Percentiles rank a stretch among this genome's conserved stretches.
These are phyloP conservation scores for Scheffersomyces segobiensis DNA, from an alignment of 1,139 yeast genomes.

Conservation along the genomic window DNA sequence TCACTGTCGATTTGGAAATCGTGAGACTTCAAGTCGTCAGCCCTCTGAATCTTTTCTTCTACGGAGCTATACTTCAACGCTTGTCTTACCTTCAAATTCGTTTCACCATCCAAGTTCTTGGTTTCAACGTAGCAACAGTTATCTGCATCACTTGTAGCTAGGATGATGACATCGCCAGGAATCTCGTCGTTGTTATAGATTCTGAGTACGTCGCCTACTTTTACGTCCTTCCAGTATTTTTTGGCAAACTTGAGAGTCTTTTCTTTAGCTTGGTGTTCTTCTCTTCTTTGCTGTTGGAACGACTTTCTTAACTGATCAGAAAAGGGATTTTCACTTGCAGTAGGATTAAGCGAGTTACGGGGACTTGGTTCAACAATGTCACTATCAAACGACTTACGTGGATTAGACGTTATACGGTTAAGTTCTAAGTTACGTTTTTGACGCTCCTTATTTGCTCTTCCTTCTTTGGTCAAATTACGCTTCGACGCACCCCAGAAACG, in stretches of 20 bases:
- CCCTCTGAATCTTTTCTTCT: constrained; percentile 33
- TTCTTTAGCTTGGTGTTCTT: constrained; percentile 3
- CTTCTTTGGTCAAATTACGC: constrained; percentile 37
- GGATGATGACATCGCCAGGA: constrained; percentile 55
- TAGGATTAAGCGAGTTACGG: constrained; percentile 4
- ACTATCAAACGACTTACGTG: constrained; percentile 39
- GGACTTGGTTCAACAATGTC: constrained; percentile 13
- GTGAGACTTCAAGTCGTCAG: constrained; percentile 44
- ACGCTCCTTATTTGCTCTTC: constrained; percentile 33
- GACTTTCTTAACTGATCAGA: constrained; percentile 22
- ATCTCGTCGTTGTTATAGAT: constrained; percentile 57
- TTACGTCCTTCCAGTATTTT: constrained; percentile 54
- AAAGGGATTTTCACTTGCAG: constrained; percentile 20
- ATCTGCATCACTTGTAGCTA: constrained; percentile 55
- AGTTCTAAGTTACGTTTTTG: constrained; percentile 14
- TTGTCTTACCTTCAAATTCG: constrained; percentile 55
- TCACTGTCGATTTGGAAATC: constrained; percentile 51
- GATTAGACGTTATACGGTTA: constrained; percentile 6
- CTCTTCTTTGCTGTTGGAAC: constrained; percentile 15
- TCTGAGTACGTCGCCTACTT: constrained; percentile 55
- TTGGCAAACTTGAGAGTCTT: constrained; percentile 32
- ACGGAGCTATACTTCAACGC: constrained; percentile 45
- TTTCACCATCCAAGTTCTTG: constrained; percentile 62
- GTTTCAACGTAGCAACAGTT: constrained; percentile 59
- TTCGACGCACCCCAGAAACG: constrained; percentile 29